phyloP scores from a whole-genome alignment of 768 basidiomycete species.

The Auricularia auricula-judae region DNA sequence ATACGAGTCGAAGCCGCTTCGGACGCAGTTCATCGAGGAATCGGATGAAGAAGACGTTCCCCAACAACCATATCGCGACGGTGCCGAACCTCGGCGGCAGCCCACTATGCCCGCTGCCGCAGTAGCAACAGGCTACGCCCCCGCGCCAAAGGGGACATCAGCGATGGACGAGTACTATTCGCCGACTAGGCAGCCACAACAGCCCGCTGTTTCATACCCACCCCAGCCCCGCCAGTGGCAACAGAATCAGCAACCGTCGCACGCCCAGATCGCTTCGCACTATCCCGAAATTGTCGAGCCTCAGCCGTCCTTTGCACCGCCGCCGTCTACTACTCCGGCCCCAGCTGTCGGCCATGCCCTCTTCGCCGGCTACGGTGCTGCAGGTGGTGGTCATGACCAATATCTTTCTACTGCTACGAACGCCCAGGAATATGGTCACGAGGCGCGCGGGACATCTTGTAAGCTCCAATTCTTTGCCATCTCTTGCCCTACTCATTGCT shows the following conservation, averaged over 20 bases:
- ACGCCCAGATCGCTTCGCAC: constrained; percentile 28
- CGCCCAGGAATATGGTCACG: constrained; percentile 38
- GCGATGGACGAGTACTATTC: constrained; percentile 70
- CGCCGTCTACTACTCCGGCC: neutral
- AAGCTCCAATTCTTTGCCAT: constrained; percentile 16
- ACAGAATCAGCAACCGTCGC: constrained; percentile 26
- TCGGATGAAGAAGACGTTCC: constrained; percentile 24
- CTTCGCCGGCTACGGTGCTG: constrained; percentile 1
- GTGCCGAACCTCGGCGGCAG: constrained; percentile 13
- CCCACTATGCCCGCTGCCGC: constrained; percentile 21
- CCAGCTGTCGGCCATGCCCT: neutral
- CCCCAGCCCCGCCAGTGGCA: constrained; percentile 24
- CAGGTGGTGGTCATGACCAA: neutral
- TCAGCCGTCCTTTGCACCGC: constrained; percentile 8
- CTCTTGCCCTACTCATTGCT: neutral
- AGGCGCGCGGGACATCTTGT: constrained; percentile 44
- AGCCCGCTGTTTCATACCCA: constrained; percentile 36
- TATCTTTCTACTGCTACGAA: constrained; percentile 1
- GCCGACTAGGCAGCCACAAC: constrained; percentile 14
- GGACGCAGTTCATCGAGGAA: constrained; percentile 46
- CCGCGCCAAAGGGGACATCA: constrained; percentile 50
- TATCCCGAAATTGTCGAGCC: constrained; percentile 30
- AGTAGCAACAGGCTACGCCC: constrained; percentile 43
- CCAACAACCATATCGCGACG: constrained; percentile 20
- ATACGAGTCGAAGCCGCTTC: constrained; percentile 54